A percentile compares a stretch with the other conserved stretches of the same genome.
phyloP scores from a whole-genome alignment of 2,329 filamentous ascomycete species.

The Claviceps pazoutovae region DNA sequence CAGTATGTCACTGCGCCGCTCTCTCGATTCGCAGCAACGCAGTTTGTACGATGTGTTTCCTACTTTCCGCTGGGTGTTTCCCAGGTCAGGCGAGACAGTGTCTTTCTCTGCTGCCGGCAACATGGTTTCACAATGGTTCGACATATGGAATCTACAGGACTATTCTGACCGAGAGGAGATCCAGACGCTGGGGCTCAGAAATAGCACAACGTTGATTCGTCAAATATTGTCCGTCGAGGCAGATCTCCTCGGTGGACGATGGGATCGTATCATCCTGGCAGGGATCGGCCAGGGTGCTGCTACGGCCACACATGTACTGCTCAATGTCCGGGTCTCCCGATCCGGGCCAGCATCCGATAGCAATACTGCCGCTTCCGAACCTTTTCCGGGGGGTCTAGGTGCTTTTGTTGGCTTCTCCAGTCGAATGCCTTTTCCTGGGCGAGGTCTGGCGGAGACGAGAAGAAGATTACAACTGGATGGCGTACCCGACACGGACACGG shows the following conservation, averaged over 20 bases:
- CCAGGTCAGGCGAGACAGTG: constrained; percentile 23
- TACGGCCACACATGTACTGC: constrained; percentile 22
- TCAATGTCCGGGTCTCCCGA: constrained; percentile 18
- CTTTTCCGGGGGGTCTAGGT: constrained; percentile 8
- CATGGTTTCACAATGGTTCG: constrained; percentile 33
- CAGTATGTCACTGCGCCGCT: constrained; percentile 16
- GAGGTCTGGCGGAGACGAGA: constrained; percentile 18
- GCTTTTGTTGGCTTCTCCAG: constrained; percentile 26
- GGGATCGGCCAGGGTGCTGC: constrained; percentile 34
- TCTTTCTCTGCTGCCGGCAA: constrained; percentile 11
- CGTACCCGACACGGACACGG: constrained; percentile 13
- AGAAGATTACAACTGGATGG: constrained; percentile 16
- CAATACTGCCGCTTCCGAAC: not conserved
- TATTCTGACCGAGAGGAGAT: constrained; percentile 28
- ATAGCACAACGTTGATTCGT: constrained; percentile 21
- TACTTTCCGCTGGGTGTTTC: constrained; percentile 35
- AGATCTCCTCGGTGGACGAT: constrained; percentile 19
- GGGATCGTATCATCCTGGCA: constrained; percentile 26
- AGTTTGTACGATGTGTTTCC: constrained; percentile 27
- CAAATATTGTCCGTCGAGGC: constrained; percentile 23
- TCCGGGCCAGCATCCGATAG: constrained; percentile 5
- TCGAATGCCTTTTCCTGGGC: constrained; percentile 21
- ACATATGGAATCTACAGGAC: constrained; percentile 29
- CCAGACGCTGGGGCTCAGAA: constrained; percentile 26
- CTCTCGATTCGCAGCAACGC: constrained; percentile 16